Conservation (phyloP, 2,329 filamentous ascomycete genomes). For the Xylaria sp. region DNA sequence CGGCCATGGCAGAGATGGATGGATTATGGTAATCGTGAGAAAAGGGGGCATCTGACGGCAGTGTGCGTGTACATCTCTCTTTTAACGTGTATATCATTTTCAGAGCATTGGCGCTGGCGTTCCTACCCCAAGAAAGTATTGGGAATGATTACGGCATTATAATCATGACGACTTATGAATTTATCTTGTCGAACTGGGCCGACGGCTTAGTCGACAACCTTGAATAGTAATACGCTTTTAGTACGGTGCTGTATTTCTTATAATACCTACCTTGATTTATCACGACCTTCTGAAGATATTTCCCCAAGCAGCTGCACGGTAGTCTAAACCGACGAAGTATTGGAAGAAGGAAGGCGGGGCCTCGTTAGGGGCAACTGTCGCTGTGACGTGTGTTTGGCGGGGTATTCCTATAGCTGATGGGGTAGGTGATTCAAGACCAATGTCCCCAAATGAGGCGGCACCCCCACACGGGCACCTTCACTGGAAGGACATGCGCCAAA, state of each 20-base stretch:
- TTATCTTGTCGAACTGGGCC: not conserved
- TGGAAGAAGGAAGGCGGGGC: not conserved
- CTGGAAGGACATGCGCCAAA: not conserved
- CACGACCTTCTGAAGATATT: not conserved
- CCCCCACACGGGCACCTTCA: not conserved
- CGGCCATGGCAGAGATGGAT: conserved; percentile 57
- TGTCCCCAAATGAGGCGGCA: no score
- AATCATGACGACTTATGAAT: not conserved
- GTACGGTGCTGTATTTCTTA: not conserved
- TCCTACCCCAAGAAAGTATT: not conserved
- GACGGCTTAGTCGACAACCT: not conserved
- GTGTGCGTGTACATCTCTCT: not conserved
- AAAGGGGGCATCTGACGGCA: not conserved
- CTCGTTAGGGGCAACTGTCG: no score
- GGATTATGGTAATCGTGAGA: conserved; percentile 58
- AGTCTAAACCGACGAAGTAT: not conserved
- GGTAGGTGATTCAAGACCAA: not conserved
- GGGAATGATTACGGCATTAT: not conserved
- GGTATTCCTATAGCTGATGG: conserved; percentile 1
- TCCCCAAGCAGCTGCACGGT: not conserved
- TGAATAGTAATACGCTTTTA: no score
- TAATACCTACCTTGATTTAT: not conserved
- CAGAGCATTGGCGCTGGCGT: conserved; percentile 29
- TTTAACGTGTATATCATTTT: not conserved
- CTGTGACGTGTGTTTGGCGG: conserved; percentile 38